Percentiles rank a stretch among this genome's conserved stretches.
Evolutionary conservation across 352 stramenopile genomes (phyloP).

Genomic region (Lagenidium sp.): DNA sequence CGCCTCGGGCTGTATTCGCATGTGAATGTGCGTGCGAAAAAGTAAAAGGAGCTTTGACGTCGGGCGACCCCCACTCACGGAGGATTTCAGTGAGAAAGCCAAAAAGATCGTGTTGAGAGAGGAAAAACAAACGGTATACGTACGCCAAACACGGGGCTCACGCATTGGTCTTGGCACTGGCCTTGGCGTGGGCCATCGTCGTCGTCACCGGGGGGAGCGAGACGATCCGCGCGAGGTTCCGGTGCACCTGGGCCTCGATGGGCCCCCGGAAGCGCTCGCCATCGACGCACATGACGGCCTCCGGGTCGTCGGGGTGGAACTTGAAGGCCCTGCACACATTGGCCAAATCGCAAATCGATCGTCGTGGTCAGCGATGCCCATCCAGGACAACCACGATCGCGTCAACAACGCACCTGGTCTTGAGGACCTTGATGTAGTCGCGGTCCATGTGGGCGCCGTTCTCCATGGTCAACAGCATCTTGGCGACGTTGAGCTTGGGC

Average conservation of each 20-base stretch:
- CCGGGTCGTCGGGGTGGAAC: constrained; percentile 15
- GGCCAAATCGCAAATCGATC: neutral
- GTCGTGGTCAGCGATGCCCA: neutral
- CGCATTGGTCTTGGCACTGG: too few relatives aligned
- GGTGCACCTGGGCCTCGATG: constrained; percentile 9
- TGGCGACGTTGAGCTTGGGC: constrained; percentile 26
- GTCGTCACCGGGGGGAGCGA: neutral
- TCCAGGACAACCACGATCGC: neutral
- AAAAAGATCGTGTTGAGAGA: too few relatives aligned
- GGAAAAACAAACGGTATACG: too few relatives aligned
- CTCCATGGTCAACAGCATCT: constrained; percentile 46
- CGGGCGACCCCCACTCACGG: too few relatives aligned
- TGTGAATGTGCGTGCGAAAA: too few relatives aligned
- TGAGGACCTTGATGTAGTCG: constrained; percentile 36
- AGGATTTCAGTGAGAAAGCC: too few relatives aligned
- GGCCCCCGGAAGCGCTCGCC: constrained; percentile 43
- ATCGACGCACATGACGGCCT: constrained; percentile 51
- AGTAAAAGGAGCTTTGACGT: too few relatives aligned
- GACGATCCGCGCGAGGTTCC: constrained; percentile 8
- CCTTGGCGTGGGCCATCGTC: neutral
- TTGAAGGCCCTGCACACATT: constrained; percentile 38
- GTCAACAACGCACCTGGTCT: constrained; percentile 22
- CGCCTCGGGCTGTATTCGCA: too few relatives aligned
- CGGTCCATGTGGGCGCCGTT: constrained; percentile 31
- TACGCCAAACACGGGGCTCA: too few relatives aligned